Conservation (phyloP, 73 alveolate species). For the Tetrahymena borealis region DNA sequence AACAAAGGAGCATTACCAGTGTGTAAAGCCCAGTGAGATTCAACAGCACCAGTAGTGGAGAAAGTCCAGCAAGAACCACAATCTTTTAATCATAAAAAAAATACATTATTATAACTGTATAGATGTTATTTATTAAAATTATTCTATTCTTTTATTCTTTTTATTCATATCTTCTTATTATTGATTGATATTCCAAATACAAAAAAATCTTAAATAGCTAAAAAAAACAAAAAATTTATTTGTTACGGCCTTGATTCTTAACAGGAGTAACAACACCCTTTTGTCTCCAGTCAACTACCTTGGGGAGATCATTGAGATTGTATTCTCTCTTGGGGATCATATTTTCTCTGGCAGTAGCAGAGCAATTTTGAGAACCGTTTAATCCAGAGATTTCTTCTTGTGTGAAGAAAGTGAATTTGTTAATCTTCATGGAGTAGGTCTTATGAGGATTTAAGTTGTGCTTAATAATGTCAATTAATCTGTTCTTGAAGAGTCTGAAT, state of each 20-base stretch:
- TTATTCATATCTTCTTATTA: too few species aligned
- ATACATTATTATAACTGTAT: not conserved
- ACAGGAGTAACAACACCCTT: constrained; percentile 57
- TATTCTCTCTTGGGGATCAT: not conserved
- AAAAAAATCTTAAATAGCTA: too few species aligned
- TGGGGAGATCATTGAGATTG: not conserved
- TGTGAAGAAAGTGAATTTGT: not conserved
- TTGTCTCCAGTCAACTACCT: constrained; percentile 57
- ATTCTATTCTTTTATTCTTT: too few species aligned
- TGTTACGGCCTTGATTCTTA: constrained; percentile 44
- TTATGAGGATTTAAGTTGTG: not conserved
- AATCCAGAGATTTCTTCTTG: not conserved
- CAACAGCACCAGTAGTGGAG: constrained; percentile 80
- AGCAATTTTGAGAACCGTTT: not conserved
- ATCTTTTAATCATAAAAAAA: not conserved
- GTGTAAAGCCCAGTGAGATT: constrained; percentile 55
- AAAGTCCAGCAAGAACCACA: constrained; percentile 90
- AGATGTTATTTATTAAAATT: too few species aligned
- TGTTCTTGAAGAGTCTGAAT: not conserved
- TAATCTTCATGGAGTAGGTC: not conserved
- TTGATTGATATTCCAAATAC: too few species aligned
- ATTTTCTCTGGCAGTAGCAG: not conserved
- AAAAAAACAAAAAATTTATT: too few species aligned
- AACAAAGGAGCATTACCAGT: constrained; percentile 33
- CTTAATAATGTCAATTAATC: not conserved